Conservation (phyloP, 352 stramenopile genomes). For the Pythium periplocum region DNA sequence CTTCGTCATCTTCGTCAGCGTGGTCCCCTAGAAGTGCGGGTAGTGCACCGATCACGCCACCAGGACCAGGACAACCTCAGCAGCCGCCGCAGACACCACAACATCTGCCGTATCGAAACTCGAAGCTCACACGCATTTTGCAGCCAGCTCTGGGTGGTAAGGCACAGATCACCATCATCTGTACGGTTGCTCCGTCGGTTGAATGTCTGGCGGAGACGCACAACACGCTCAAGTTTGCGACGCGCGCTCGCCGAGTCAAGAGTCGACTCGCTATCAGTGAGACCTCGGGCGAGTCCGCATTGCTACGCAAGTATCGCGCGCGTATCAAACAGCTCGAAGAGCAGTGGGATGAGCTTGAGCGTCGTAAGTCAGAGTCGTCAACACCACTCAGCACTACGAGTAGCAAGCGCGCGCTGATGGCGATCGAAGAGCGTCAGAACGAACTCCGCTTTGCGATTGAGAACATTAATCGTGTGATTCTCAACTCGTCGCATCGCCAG, state of each 20-base stretch:
- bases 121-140: conserved; percentile 97
- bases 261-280: conserved; percentile 91
- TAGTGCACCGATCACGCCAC: conserved; percentile 3
- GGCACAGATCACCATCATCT: conserved; percentile 96
- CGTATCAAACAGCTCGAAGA: conserved; percentile 61
- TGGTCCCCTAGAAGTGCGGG: not conserved
- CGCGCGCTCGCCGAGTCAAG: conserved; percentile 89
- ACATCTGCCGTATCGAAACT: conserved; percentile 97
- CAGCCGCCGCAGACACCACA: conserved; percentile 13
- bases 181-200: conserved; percentile 92
- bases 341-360: conserved; percentile 53
- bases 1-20: not conserved
- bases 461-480: conserved; percentile 76
- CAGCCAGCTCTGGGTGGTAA: conserved; percentile 95
- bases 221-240: conserved; percentile 96
- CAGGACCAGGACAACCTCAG: conserved; percentile 18
- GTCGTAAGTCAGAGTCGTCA: conserved; percentile 20
- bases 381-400: not conserved
- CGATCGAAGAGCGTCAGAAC: conserved; percentile 51
- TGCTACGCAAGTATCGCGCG: conserved; percentile 63
- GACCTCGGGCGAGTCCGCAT: conserved; percentile 51
- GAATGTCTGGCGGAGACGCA: conserved; percentile 92
- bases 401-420: conserved; percentile 10
- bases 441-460: conserved; percentile 77
- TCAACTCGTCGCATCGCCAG: conserved; percentile 52